phyloP scores from a whole-genome alignment of 192 early-diverging fungal species.

The Coemansia sp. region DNA sequence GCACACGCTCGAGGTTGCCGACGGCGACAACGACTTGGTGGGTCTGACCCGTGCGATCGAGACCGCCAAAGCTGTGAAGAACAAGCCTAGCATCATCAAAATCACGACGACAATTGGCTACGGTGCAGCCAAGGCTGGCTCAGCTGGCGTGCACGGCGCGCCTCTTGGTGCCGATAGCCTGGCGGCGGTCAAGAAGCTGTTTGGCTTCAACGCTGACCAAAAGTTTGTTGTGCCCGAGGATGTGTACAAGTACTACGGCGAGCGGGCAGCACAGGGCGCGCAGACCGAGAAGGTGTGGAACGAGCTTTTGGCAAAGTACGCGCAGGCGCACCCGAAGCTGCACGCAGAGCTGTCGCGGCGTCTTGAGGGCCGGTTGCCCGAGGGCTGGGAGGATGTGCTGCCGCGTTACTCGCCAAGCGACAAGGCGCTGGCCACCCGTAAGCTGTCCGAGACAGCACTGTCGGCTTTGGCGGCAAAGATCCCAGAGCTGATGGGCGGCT shows the following conservation, averaged over 20 bases:
- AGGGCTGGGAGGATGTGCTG: constrained; percentile 67
- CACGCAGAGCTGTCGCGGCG: constrained; percentile 75
- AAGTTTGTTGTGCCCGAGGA: constrained; percentile 71
- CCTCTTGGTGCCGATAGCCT: constrained; percentile 81
- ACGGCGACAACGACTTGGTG: constrained; percentile 80
- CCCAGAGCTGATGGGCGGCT: constrained; percentile 90
- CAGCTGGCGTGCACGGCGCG: constrained; percentile 89
- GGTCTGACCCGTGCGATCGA: constrained; percentile 74
- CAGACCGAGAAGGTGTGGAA: constrained; percentile 76
- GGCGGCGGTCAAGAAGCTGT: constrained; percentile 72
- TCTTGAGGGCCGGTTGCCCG: constrained; percentile 69
- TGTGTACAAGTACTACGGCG: constrained; percentile 56
- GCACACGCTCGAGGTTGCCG: constrained; percentile 74
- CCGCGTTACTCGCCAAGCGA: constrained; percentile 83
- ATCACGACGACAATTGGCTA: constrained; percentile 92
- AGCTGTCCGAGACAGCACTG: constrained; percentile 83
- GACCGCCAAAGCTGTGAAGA: constrained; percentile 77
- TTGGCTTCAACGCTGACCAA: constrained; percentile 80
- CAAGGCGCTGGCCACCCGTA: constrained; percentile 81
- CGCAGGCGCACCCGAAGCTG: constrained; percentile 63
- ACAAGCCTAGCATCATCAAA: constrained; percentile 83
- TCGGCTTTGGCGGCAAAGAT: constrained; percentile 74
- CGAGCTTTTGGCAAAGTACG: constrained; percentile 69
- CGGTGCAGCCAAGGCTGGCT: constrained; percentile 85
- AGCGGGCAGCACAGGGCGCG: constrained; percentile 62